Conservation (phyloP, 768 basidiomycete species). For the Xerocomus brunneocitrinus region DNA sequence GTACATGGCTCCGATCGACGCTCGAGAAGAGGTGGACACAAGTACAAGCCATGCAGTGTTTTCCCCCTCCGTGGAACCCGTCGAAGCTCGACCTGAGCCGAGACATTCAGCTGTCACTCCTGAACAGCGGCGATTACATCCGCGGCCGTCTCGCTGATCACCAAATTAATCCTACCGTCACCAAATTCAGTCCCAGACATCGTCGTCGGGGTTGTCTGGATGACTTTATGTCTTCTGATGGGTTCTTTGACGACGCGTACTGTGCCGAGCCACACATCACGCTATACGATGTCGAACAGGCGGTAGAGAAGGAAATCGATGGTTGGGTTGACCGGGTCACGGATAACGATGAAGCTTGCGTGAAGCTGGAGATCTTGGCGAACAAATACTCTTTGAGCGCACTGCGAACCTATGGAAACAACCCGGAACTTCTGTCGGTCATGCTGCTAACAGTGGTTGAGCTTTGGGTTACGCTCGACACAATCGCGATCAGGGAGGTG, state of each 20-base stretch:
- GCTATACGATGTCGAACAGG: not conserved
- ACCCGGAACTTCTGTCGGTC: too few species aligned
- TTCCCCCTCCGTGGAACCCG: conserved; percentile 28
- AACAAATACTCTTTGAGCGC: conserved; percentile 26
- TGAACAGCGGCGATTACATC: conserved; percentile 27
- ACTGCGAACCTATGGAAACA: conserved; percentile 20
- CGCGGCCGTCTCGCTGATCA: conserved; percentile 8
- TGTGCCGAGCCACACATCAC: too few species aligned
- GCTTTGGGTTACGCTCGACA: too few species aligned
- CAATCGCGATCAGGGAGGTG: conserved; percentile 25
- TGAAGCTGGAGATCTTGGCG: conserved; percentile 25
- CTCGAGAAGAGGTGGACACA: conserved; percentile 34
- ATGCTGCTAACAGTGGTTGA: too few species aligned
- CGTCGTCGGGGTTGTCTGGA: conserved; percentile 11
- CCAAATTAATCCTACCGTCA: not conserved
- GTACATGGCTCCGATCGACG: conserved; percentile 8
- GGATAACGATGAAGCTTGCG: conserved; percentile 20
- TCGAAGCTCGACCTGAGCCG: conserved; percentile 21
- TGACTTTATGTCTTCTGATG: conserved; percentile 13
- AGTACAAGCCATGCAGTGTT: conserved; percentile 23
- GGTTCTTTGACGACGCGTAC: conserved; percentile 12
- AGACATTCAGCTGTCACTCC: conserved; percentile 35
- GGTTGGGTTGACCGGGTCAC: conserved; percentile 29
- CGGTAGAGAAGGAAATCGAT: conserved; percentile 29
- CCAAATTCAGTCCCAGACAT: not conserved